These are phyloP conservation scores for Pyrenophora teres DNA, from an alignment of 2,329 filamentous ascomycete genomes.

Conservation along the genomic window DNA sequence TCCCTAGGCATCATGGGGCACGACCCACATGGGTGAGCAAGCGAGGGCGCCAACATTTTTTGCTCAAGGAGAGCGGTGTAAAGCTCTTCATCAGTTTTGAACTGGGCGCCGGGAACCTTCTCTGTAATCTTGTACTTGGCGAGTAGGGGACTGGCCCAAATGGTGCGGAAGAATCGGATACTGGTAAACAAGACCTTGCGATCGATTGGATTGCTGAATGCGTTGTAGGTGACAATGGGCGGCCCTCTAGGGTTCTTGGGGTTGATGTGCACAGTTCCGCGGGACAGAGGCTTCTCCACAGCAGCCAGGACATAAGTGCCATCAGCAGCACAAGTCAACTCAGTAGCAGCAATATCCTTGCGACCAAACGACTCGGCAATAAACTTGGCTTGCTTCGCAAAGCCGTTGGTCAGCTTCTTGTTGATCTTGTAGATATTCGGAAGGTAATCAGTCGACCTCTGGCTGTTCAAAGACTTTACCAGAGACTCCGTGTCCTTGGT, in stretches of 20 bases:
- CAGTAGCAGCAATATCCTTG: constrained; percentile 28
- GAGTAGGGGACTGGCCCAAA: constrained; percentile 35
- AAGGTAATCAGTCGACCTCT: constrained; percentile 26
- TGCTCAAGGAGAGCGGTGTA: constrained; percentile 24
- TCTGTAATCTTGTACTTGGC: constrained; percentile 28
- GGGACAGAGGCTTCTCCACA: constrained; percentile 41
- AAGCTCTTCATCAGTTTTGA: constrained; percentile 30
- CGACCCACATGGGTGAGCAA: constrained; percentile 40
- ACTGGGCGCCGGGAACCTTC: constrained; percentile 28
- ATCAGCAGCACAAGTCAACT: constrained; percentile 45
- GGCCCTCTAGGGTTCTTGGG: constrained; percentile 35
- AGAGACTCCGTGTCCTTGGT: constrained; percentile 16
- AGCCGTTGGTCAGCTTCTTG: constrained; percentile 27
- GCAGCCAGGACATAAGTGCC: constrained; percentile 32
- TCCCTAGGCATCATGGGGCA: constrained; percentile 36
- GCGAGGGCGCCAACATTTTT: constrained; percentile 28
- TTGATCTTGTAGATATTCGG: constrained; percentile 30
- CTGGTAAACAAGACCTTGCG: constrained; percentile 37
- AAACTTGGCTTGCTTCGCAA: constrained; percentile 28
- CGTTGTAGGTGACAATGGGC: constrained; percentile 32
- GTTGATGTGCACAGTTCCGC: constrained; percentile 44
- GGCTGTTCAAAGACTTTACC: constrained; percentile 9
- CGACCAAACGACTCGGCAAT: constrained; percentile 30
- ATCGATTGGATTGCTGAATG: constrained; percentile 38
- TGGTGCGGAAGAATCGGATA: constrained; percentile 41